Evolutionary conservation across 2,329 filamentous ascomycete genomes (phyloP).

Genomic region (Aureobasidium zeae): DNA sequence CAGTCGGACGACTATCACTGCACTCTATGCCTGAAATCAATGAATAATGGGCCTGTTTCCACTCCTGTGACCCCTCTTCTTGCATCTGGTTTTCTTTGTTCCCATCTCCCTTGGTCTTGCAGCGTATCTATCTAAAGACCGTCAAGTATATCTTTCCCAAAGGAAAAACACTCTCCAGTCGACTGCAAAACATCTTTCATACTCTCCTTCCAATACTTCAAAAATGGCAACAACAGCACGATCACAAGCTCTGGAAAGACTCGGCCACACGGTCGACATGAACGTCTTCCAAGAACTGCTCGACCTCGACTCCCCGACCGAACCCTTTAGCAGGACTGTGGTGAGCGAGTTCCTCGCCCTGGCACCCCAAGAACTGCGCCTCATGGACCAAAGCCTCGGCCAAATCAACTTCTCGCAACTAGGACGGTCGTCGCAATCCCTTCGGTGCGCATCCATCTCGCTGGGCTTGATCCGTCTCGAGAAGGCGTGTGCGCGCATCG

Average conservation of each 20-base stretch:
- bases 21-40: too few relatives aligned
- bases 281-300: slow-evolving; percentile 7
- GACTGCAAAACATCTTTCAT: too few relatives aligned
- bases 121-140: too few relatives aligned
- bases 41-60: too few relatives aligned
- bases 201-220: too few relatives aligned
- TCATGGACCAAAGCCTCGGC: neutral
- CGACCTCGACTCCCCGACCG: slow-evolving; percentile 5
- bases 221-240: neutral
- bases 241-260: slow-evolving; percentile 5
- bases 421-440: slow-evolving; percentile 4
- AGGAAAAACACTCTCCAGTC: too few relatives aligned
- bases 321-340: slow-evolving; percentile 4
- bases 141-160: too few relatives aligned
- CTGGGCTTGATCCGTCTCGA: slow-evolving; percentile 5
- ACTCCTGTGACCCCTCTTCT: too few relatives aligned
- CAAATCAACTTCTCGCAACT: neutral
- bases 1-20: too few relatives aligned
- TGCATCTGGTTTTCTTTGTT: too few relatives aligned
- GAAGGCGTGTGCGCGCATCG: slow-evolving; percentile 2
- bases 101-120: too few relatives aligned
- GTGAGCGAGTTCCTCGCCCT: slow-evolving; percentile 1
- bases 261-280: neutral
- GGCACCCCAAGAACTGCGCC: neutral
- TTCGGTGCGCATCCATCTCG: slow-evolving; percentile 6